A percentile compares a stretch with the other conserved stretches of the same genome.
Evolutionary conservation across 305 asterid genomes (phyloP).

Genomic region (Fraxinus paxiana): DNA sequence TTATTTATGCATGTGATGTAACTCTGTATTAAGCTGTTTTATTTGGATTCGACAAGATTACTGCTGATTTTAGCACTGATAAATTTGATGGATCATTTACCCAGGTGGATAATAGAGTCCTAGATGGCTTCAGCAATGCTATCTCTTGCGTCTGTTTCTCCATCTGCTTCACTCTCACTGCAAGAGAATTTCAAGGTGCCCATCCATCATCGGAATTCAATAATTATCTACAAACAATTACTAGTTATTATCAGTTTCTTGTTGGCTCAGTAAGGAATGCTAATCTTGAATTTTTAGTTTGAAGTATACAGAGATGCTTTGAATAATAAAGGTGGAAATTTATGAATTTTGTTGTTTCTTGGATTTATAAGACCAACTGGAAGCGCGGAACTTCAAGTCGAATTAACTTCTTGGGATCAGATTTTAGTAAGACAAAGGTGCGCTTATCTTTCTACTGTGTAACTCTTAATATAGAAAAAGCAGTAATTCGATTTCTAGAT

Average conservation of each 20-base stretch:
- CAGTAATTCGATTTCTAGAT: background rate
- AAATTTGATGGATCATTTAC: conserved; percentile 1
- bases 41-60: background rate
- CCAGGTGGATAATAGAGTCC: background rate
- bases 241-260: background rate
- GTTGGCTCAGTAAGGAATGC: background rate
- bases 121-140: conserved; percentile 46
- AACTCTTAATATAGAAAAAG: background rate
- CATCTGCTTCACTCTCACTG: conserved; percentile 18
- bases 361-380: conserved; percentile 33
- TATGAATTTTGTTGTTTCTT: background rate
- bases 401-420: conserved; percentile 31
- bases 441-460: conserved; percentile 14
- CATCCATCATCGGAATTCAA: background rate
- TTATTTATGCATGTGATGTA: background rate
- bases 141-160: conserved; percentile 34
- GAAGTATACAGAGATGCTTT: background rate
- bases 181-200: conserved; percentile 13
- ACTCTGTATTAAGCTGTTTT: background rate
- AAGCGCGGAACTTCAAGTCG: conserved; percentile 35
- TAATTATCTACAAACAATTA: background rate
- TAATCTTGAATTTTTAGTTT: background rate
- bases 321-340: background rate
- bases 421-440: conserved; percentile 39
- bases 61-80: background rate